Evolutionary conservation across 1,139 yeast species (phyloP), one percentile per base, ranked within the genome.

Genomic region (Yamadazyma jaroonii): DNA sequence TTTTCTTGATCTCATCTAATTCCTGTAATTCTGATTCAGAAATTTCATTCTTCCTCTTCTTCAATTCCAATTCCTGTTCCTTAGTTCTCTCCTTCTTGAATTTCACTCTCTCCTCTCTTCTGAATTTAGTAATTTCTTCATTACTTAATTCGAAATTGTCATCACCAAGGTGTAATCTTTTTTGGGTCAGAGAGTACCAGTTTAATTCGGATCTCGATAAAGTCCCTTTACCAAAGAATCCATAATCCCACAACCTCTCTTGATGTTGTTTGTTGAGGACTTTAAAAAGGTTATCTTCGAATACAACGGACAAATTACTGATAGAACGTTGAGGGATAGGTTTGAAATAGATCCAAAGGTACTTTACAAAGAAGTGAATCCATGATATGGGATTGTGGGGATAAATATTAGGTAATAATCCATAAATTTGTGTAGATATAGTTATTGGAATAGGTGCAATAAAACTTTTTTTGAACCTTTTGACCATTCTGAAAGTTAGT

Each of bases 211-310:
- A 84, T 47, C 99, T 69, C 25, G 96, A 85, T 35, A 89, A 64
- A 4, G 78, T 74, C 2, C 98, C 99, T 52, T 92, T 92, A 8
- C 99, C 99, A 54, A 88, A 94, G 55, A 89, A 92, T 0, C 99
- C 99, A 52, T 75, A 75, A 23, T 72, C 62, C 97, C 98, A 92
- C 7, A 92, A 64, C 23, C 59, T 58, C n/a, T 55, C 51, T 77
- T 82, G 83, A 29, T 73, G 79, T 0, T 53, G 48, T 1, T 56
- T 62, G 38, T 74, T 71, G 3, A 50, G 49, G 1, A 81, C 81
- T 40, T 63, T 62, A 52, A 80, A 79, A 1, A 61, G 47, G 9
- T 64, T 67, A 39, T 63, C 57, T 23, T 62, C 55, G 11, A 52
- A 54, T 11, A 39, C 44, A 3, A 67, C 70, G 10, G 36, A 38